phyloP scores from a whole-genome alignment of 2,329 filamentous ascomycete species.

The Penicillium brasilianum region DNA sequence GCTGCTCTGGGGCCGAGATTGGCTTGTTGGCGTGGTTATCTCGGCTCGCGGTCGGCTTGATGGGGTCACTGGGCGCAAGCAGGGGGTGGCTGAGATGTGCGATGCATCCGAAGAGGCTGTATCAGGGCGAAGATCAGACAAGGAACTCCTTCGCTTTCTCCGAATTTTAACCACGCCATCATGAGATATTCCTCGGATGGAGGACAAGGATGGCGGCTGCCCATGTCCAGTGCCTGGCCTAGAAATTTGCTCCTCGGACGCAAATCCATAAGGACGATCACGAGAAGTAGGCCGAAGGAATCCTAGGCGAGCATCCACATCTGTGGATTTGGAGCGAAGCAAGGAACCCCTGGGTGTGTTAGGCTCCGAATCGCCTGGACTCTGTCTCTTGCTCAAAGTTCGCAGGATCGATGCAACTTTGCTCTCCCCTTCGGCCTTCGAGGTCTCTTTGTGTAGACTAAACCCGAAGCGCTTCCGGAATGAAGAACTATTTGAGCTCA shows the following conservation, averaged over 20 bases:
- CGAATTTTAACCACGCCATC: constrained; percentile 52
- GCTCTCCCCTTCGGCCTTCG: constrained; percentile 71
- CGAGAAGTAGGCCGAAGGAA: constrained; percentile 61
- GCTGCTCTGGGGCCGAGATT: constrained; percentile 37
- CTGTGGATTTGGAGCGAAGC: constrained; percentile 76
- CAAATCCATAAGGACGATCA: constrained; percentile 58
- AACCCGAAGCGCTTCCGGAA: constrained; percentile 84
- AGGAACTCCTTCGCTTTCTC: constrained; percentile 86
- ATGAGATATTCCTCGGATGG: constrained; percentile 57
- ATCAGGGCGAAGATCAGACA: constrained; percentile 79
- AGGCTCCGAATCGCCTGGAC: constrained; percentile 64
- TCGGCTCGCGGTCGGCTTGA: constrained; percentile 37
- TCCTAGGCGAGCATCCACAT: constrained; percentile 61
- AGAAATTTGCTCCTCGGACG: constrained; percentile 53
- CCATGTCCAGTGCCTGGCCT: constrained; percentile 54
- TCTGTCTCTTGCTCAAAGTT: constrained; percentile 82
- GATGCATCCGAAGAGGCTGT: constrained; percentile 64
- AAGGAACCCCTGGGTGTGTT: constrained; percentile 71
- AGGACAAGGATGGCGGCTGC: constrained; percentile 53
- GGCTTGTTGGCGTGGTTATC: constrained; percentile 36
- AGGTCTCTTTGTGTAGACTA: constrained; percentile 77
- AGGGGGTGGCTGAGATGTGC: constrained; percentile 38
- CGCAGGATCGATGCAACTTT: constrained; percentile 80
- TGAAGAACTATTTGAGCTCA: constrained; percentile 86
- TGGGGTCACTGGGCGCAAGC: constrained; percentile 46